Evolutionary conservation across 1,139 yeast species (phyloP), one percentile per base, ranked within the genome.

Genomic region (Blastobotrys apis): DNA sequence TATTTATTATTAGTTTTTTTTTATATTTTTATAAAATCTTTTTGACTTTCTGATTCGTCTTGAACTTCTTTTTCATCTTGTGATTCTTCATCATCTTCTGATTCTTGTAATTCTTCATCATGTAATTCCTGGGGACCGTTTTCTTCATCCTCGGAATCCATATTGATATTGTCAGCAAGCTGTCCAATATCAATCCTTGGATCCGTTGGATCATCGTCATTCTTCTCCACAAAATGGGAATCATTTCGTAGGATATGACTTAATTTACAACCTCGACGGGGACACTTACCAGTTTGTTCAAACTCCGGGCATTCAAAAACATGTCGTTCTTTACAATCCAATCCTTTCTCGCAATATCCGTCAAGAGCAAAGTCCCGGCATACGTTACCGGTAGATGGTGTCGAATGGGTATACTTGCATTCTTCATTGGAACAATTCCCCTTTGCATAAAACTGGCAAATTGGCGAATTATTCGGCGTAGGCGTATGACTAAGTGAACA

Each of bases 241-340:
- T 57, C 52, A 53, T 52, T 60, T 44, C 53, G 51, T 10, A 53
- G 55, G 10, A 67, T 63, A 59, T 81, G 88, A 34, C 59, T 60
- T 37, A 82, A 63, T 20, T 65, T 60, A 56, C 88, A 82, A 16
- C 64, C 58, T 20, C 56, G 62, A 1, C 75, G 75, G 0, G 76
- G 69, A 62, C 94, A 84, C 17, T 54, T 57, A 12, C 84, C 84
- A 17, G 68, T 67, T 49, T 77, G 80, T 51, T 77, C 81, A 53
- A 72, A 78, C 57, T 84, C 92, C 0, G 94, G 94, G 61, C 94
- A 84, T 47, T 76, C 77, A 54, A 69, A 73, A 9, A 68, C 65
- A 60, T 84, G 95, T 33, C 74, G 63, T 46, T 75, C 72, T 4
- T 73, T 70, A 60, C 94, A 84, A 31, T 59, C 55, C 19, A 63